Evolutionary conservation across 148 eudicot species (phyloP).

Genomic region (Rhododendron ovatum): DNA sequence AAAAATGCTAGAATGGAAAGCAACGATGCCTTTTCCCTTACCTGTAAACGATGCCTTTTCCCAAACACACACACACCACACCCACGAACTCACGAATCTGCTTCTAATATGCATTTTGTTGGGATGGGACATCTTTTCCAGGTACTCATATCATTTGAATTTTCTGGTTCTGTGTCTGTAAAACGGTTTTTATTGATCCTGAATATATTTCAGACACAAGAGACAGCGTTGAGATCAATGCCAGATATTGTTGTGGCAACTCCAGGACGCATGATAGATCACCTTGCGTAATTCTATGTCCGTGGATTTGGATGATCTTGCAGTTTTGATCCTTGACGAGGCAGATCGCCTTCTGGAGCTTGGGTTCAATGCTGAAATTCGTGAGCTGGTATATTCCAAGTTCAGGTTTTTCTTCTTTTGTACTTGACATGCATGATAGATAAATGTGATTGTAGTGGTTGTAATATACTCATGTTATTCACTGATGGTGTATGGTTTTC

Average conservation of each 20-base stretch:
- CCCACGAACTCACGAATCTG: neutral
- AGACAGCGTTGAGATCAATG: constrained; percentile 70
- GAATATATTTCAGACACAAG: constrained; percentile 61
- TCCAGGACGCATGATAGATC: constrained; percentile 97
- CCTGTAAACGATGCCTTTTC: neutral
- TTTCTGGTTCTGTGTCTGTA: neutral
- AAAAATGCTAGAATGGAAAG: neutral
- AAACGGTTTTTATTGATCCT: neutral
- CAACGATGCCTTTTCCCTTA: neutral
- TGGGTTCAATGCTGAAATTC: constrained; percentile 90
- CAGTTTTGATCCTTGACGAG: constrained; percentile 93
- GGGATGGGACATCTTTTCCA: neutral
- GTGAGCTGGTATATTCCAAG: constrained; percentile 50
- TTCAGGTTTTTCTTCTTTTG: neutral
- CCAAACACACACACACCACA: neutral
- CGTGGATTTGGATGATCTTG: constrained; percentile 87
- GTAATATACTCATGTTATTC: neutral
- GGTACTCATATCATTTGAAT: neutral
- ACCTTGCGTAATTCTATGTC: constrained; percentile 96
- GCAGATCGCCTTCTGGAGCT: constrained; percentile 95
- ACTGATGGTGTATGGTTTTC: neutral
- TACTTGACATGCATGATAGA: neutral
- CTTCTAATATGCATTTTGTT: neutral
- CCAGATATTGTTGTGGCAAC: constrained; percentile 98
- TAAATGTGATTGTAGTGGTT: neutral